phyloP scores from a whole-genome alignment of 164 flowering plant genomes.

The Vitis rotundifolia region DNA sequence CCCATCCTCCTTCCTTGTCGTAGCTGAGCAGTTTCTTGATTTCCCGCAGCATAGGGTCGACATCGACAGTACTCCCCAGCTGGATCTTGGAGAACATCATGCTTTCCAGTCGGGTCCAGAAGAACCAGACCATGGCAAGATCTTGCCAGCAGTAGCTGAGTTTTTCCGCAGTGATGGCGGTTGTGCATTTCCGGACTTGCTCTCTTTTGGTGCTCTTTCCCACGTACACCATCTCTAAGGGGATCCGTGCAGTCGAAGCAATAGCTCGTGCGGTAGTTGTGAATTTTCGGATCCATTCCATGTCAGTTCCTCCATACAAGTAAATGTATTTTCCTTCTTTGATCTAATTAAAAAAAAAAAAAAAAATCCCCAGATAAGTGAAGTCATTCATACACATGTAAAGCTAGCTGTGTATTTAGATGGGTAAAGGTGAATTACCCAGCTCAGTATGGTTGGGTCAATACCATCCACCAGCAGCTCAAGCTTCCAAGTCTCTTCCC shows the following conservation, averaged over 20 bases:
- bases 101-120: slow-evolving; percentile 47
- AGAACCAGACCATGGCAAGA: slow-evolving; percentile 30
- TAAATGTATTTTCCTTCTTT: slow-evolving; percentile 39
- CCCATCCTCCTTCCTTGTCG: slow-evolving; percentile 36
- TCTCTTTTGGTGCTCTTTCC: slow-evolving; percentile 39
- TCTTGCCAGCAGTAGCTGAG: slow-evolving; percentile 33
- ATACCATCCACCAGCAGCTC: slow-evolving; percentile 46
- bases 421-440: slow-evolving; percentile 34
- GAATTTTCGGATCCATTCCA: slow-evolving; percentile 44
- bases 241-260: slow-evolving; percentile 14
- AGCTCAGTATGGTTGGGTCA: slow-evolving; percentile 36
- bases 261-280: slow-evolving; percentile 17
- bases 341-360: slow-evolving; percentile 21
- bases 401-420: slow-evolving; percentile 22
- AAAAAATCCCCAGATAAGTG: neutral
- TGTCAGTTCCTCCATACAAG: slow-evolving; percentile 54
- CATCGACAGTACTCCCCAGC: slow-evolving; percentile 22
- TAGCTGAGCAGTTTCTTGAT: slow-evolving; percentile 38
- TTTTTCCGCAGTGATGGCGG: slow-evolving; percentile 16
- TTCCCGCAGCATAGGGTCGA: slow-evolving; percentile 24
- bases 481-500: slow-evolving; percentile 44
- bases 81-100: slow-evolving; percentile 45
- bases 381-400: neutral
- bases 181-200: slow-evolving; percentile 12
- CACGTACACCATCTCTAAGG: slow-evolving; percentile 41